Evolutionary conservation across 495 filamentous ascomycete genomes (phyloP).

Genomic region (Daldinia decipiens): DNA sequence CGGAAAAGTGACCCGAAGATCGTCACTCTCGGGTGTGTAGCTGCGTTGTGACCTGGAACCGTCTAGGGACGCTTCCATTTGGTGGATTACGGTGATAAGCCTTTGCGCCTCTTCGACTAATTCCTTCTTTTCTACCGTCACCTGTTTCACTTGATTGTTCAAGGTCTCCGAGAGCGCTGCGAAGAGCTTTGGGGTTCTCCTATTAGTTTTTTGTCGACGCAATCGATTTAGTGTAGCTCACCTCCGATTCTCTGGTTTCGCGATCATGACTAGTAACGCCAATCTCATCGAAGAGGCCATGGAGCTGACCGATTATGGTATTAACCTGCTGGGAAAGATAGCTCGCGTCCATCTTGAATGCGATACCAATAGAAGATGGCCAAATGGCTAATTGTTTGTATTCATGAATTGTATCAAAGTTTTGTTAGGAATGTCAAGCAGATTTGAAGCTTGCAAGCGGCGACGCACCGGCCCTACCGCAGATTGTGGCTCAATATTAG

Average conservation of each 20-base stretch:
- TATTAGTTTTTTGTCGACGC: conserved; percentile 39
- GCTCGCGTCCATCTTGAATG: conserved; percentile 79
- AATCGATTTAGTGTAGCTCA: conserved; percentile 53
- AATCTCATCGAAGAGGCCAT: conserved; percentile 95
- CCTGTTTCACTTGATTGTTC: conserved; percentile 81
- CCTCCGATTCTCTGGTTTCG: conserved; percentile 85
- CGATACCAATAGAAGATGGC: conserved; percentile 16
- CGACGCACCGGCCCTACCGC: conserved; percentile 28
- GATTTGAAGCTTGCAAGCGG: conserved; percentile 6
- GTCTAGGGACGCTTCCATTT: conserved; percentile 92
- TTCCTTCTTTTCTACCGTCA: conserved; percentile 85
- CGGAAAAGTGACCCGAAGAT: conserved; percentile 80
- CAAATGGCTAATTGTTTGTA: conserved; percentile 12
- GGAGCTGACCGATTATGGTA: conserved; percentile 87
- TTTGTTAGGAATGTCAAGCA: conserved; percentile 18
- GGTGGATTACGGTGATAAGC: conserved; percentile 83
- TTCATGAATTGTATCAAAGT: conserved; percentile 20
- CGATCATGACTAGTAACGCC: conserved; percentile 90
- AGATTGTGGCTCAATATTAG: conserved; percentile 19
- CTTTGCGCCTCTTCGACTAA: conserved; percentile 87
- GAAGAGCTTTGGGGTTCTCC: conserved; percentile 71
- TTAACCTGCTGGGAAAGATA: conserved; percentile 94
- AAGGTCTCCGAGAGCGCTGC: conserved; percentile 86
- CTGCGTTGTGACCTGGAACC: conserved; percentile 72
- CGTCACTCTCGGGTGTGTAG: conserved; percentile 62